phyloP scores from a whole-genome alignment of 768 basidiomycete species.

The Amanita rubescens region DNA sequence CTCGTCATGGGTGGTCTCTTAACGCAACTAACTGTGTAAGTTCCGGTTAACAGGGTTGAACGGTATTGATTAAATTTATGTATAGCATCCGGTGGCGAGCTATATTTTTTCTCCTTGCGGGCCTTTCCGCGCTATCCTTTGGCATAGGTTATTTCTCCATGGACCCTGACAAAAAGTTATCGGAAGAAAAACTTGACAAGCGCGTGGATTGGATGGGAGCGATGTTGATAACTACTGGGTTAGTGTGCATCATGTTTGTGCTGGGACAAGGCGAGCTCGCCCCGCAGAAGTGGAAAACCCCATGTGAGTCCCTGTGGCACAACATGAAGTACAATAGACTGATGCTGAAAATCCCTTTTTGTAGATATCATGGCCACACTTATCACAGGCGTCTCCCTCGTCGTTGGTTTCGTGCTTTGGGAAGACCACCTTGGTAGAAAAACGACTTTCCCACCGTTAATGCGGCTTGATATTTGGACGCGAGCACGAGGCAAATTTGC shows the following conservation, averaged over 20 bases:
- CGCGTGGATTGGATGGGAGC: constrained; percentile 79
- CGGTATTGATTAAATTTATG: neutral
- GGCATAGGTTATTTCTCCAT: constrained; percentile 54
- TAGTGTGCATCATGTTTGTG: constrained; percentile 67
- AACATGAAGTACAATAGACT: neutral
- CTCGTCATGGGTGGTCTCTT: constrained; percentile 61
- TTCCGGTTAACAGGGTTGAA: neutral
- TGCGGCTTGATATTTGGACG: constrained; percentile 50
- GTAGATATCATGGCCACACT: constrained; percentile 69
- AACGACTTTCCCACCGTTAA: constrained; percentile 46
- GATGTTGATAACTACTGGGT: constrained; percentile 48
- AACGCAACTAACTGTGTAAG: constrained; percentile 43
- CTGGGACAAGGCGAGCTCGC: constrained; percentile 60
- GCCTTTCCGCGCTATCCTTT: constrained; percentile 43
- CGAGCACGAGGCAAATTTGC: constrained; percentile 49
- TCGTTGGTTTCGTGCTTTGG: constrained; percentile 56
- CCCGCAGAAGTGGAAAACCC: constrained; percentile 51
- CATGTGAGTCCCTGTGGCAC: constrained; percentile 14
- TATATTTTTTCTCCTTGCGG: constrained; percentile 49
- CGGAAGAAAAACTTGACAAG: constrained; percentile 30
- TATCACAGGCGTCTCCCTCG: constrained; percentile 50
- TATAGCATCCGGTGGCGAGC: constrained; percentile 28
- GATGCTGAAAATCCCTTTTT: too few species aligned
- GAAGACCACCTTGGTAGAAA: constrained; percentile 45
- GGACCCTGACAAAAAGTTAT: constrained; percentile 40